Conservation (phyloP, 2,329 filamentous ascomycete genomes). For the Dactylellina drechsleri region DNA sequence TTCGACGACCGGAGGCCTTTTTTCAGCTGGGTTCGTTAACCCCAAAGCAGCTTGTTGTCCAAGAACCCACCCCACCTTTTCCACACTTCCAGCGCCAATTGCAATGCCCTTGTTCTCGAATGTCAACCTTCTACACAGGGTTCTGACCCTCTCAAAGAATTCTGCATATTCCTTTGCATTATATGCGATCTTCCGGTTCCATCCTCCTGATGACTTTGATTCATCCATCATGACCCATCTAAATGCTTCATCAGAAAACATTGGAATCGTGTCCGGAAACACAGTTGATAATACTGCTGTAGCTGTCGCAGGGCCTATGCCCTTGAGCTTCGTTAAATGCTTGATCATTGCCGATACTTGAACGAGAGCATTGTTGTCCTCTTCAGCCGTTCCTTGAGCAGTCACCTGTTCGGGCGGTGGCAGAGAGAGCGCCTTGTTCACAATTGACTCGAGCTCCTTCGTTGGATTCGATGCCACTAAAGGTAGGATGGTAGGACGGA, state of each 20-base stretch:
- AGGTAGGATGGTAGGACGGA: slow-evolving; percentile 64
- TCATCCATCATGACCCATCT: slow-evolving; percentile 74
- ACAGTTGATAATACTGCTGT: slow-evolving; percentile 76
- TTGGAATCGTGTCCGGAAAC: slow-evolving; percentile 70
- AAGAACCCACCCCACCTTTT: slow-evolving; percentile 52
- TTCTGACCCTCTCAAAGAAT: slow-evolving; percentile 62
- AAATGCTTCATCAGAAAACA: slow-evolving; percentile 84
- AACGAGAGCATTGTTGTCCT: slow-evolving; percentile 57
- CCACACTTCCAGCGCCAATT: slow-evolving; percentile 31
- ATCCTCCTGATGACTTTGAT: slow-evolving; percentile 62
- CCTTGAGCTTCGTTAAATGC: slow-evolving; percentile 71
- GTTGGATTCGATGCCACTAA: slow-evolving; percentile 70
- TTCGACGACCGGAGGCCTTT: not conserved
- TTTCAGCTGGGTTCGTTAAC: not conserved
- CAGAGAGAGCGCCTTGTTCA: slow-evolving; percentile 35
- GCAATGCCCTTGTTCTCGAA: slow-evolving; percentile 10
- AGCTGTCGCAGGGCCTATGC: slow-evolving; percentile 82
- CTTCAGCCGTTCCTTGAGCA: slow-evolving; percentile 67
- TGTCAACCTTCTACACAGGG: slow-evolving; percentile 34
- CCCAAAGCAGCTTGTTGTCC: slow-evolving; percentile 40
- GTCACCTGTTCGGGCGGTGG: slow-evolving; percentile 55
- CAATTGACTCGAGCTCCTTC: slow-evolving; percentile 65
- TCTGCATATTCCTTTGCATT: slow-evolving; percentile 73
- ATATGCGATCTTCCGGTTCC: slow-evolving; percentile 73
- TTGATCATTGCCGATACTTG: slow-evolving; percentile 65